A percentile compares a stretch with the other conserved stretches of the same genome.
Evolutionary conservation across 306 rosid species (phyloP).

Genomic region (Boehmeria nivea): DNA sequence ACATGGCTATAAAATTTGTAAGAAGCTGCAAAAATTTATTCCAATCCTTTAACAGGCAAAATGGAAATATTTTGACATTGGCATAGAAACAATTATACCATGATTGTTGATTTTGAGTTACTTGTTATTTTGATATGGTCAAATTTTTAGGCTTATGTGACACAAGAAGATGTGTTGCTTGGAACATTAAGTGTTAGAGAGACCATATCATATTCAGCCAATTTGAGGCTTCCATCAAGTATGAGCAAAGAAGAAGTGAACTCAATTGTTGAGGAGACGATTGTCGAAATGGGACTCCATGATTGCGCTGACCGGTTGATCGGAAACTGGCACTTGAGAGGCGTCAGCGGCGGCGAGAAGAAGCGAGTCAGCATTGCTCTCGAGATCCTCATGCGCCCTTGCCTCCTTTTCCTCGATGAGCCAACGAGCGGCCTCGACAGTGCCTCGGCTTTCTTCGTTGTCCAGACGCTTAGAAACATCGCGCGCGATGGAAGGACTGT

Average conservation of each 20-base stretch:
- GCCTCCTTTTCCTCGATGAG: conserved; percentile 72
- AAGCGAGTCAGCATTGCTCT: conserved; percentile 80
- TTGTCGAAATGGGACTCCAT: conserved; percentile 83
- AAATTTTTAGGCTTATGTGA: conserved; percentile 79
- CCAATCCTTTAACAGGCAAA: too few relatives aligned
- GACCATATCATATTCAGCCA: conserved; percentile 64
- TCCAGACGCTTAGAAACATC: conserved; percentile 65
- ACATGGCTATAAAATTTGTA: too few relatives aligned
- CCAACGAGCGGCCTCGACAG: conserved; percentile 93
- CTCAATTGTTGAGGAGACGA: conserved; percentile 56
- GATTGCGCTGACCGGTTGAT: conserved; percentile 68
- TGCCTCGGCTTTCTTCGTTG: conserved; percentile 77
- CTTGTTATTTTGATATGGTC: too few relatives aligned
- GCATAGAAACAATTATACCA: too few relatives aligned
- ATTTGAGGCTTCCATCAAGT: conserved; percentile 54
- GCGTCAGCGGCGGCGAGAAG: conserved; percentile 87
- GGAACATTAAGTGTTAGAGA: conserved; percentile 75
- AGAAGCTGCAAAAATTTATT: too few relatives aligned
- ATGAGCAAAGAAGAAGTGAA: conserved; percentile 48
- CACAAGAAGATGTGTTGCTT: conserved; percentile 77
- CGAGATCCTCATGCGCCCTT: conserved; percentile 73
- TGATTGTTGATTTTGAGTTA: too few relatives aligned
- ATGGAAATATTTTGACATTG: too few relatives aligned
- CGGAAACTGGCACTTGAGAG: conserved; percentile 82
- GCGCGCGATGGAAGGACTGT: conserved; percentile 79